Base-by-base conservation (phyloP, 2,329 filamentous ascomycete species). In the Cytospora leucostoma region DNA sequence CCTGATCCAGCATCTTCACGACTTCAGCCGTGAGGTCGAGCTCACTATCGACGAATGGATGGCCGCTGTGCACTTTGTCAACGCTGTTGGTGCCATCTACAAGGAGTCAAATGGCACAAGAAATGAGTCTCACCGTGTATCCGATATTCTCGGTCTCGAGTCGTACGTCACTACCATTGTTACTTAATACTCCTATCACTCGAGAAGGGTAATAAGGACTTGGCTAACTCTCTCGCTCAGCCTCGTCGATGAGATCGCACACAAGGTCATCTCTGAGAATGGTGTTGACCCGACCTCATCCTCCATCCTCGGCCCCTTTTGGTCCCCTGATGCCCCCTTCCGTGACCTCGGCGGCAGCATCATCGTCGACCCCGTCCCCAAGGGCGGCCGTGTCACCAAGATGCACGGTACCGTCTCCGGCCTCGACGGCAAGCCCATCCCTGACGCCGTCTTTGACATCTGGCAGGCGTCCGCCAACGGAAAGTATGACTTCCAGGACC, bases 231-330 rank as follows among this genome's bases (percentile, higher is more conserved):
- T 21, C 7, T 10, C 10, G 2, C 11, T 5, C 19, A 71, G 70
- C 0, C 76, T 84, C 7, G 84, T 88, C 59, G 86, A 89, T 68
- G 84, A 88, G 69, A 88, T 89, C 68, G 88, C 86, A 33, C 84
- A 83, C 75, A 84, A 83, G 52, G 82, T 82, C 8, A 76, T 79
- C 35, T 75, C 78, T 66, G 61, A 62, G 38, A 56, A 63, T 47
- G 62, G 54, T 60, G 75, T 75, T 50, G 78, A 82, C 47, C 78
- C 83, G 49, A 88, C 86, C 5, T 79, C 84, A 17, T 86, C 85
- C 17, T 84, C 87, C 49, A 88, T 90, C 63, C 80, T 90, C 2
- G 88, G 88, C 1, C 88, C 88, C 2, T 90, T 91, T 75, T 90
- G 85, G 80, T 79, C 86, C 17, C 78, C 82, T 59, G 81, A 89